Conservation (phyloP, 2,329 filamentous ascomycete genomes). For the Scorias spongiosa region DNA sequence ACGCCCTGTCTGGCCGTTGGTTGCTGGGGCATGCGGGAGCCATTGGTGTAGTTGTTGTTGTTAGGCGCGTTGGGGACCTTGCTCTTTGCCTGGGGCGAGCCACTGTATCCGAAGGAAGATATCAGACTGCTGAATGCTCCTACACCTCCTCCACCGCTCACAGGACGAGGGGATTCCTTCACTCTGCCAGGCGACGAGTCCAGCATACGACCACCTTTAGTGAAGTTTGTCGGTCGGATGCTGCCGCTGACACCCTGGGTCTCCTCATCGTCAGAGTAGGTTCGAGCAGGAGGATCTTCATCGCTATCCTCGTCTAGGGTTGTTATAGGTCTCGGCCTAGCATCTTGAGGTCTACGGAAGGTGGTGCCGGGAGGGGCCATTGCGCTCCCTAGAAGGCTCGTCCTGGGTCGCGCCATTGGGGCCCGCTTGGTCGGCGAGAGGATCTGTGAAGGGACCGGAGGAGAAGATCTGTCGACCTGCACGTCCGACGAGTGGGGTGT, state of each 20-base stretch:
- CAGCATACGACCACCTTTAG: constrained; percentile 23
- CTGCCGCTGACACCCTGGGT: constrained; percentile 33
- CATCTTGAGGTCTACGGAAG: constrained; percentile 37
- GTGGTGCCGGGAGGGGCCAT: constrained; percentile 65
- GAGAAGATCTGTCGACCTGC: constrained; percentile 84
- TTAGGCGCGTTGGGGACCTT: constrained; percentile 21
- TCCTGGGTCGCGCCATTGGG: constrained; percentile 16
- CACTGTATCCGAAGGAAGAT: constrained; percentile 11
- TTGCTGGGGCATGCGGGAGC: constrained; percentile 7
- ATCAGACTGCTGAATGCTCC: constrained; percentile 12
- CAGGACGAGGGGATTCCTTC: constrained; percentile 13
- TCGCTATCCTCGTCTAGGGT: constrained; percentile 23
- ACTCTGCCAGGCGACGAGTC: constrained; percentile 18
- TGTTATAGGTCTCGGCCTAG: constrained; percentile 7
- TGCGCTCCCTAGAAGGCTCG: constrained; percentile 38
- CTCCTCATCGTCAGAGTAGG: constrained; percentile 13
- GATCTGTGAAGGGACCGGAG: constrained; percentile 24
- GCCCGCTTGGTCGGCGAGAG: constrained; percentile 10
- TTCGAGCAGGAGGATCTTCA: constrained; percentile 26
- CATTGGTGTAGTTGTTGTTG: constrained; percentile 25
- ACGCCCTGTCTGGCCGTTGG: constrained; percentile 12
- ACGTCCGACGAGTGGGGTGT: constrained; percentile 31
- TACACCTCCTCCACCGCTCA: neutral
- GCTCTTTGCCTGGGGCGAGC: constrained; percentile 1
- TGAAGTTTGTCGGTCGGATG: constrained; percentile 46